Percentiles rank a stretch among this genome's conserved stretches.
These are phyloP conservation scores for Mortierella sp. DNA, from an alignment of 371 early-diverging fungal species.

Conservation along the genomic window DNA sequence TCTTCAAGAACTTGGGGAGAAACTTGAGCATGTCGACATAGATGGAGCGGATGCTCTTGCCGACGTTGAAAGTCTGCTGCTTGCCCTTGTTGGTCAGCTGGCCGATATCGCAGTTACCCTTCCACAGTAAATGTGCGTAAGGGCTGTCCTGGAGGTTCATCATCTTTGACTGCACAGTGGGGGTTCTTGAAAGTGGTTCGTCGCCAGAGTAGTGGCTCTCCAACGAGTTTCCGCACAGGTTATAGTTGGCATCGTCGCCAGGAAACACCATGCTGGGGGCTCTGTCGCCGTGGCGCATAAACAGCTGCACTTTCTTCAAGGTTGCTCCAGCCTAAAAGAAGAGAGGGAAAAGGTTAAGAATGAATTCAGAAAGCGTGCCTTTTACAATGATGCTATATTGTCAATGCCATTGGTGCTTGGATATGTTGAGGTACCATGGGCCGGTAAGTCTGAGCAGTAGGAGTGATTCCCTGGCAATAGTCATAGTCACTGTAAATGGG, in stretches of 20 bases:
- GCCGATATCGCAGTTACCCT: slow-evolving; percentile 42
- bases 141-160: slow-evolving; percentile 4
- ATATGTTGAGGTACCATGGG: slow-evolving; percentile 2
- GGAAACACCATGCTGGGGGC: slow-evolving; percentile 7
- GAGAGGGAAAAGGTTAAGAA: too few relatives aligned
- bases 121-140: not conserved
- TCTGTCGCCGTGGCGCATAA: slow-evolving; percentile 27
- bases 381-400: not conserved
- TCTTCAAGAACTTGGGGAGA: slow-evolving; percentile 32
- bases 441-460: slow-evolving; percentile 4
- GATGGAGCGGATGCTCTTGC: slow-evolving; percentile 59
- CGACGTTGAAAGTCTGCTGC: slow-evolving; percentile 60
- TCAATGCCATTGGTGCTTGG: not conserved
- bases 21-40: slow-evolving; percentile 66
- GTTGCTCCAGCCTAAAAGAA: slow-evolving; percentile 1
- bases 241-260: slow-evolving; percentile 11
- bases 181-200: not conserved
- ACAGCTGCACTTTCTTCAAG: slow-evolving; percentile 12
- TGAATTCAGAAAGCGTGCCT: not conserved
- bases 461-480: slow-evolving; percentile 18
- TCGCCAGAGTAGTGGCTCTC: not conserved
- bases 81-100: slow-evolving; percentile 64
- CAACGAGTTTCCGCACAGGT: not conserved
- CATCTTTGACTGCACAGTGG: not conserved
- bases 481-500: slow-evolving; percentile 12